These are phyloP conservation scores for Austroboletus rostrupii DNA, from an alignment of 1,284 basidiomycete genomes.

Conservation along the genomic window DNA sequence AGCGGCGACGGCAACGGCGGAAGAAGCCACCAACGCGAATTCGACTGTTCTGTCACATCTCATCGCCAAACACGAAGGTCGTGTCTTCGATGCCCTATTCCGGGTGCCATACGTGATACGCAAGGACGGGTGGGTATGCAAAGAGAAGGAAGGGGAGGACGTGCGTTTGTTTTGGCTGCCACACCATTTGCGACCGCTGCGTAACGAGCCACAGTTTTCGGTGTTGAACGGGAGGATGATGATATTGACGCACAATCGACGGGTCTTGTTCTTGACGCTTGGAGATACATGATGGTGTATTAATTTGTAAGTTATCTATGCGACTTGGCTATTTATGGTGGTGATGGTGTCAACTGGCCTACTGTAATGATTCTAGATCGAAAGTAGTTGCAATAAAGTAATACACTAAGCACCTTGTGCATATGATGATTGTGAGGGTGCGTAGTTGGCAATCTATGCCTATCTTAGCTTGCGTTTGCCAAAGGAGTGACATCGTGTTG, in stretches of 20 bases:
- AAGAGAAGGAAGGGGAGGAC: background rate
- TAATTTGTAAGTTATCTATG: too few species aligned
- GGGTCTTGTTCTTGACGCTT: slow-evolving; percentile 5
- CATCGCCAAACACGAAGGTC: background rate
- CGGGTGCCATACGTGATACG: slow-evolving; percentile 7
- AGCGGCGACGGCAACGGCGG: background rate
- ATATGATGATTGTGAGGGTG: too few species aligned
- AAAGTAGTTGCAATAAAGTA: too few species aligned
- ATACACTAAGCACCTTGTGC: too few species aligned
- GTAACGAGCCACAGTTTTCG: background rate
- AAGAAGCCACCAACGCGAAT: background rate
- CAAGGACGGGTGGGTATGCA: slow-evolving; percentile 12
- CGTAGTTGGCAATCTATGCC: too few species aligned
- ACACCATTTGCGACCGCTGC: slow-evolving; percentile 10
- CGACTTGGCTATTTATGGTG: too few species aligned
- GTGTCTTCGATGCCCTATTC: slow-evolving; percentile 5
- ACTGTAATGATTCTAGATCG: too few species aligned
- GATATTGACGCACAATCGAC: slow-evolving; percentile 10
- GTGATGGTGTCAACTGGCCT: too few species aligned
- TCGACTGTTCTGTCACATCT: slow-evolving; percentile 3
- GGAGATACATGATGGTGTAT: too few species aligned
- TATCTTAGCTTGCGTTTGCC: too few species aligned
- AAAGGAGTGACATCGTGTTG: too few species aligned
- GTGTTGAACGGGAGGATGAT: slow-evolving; percentile 5
- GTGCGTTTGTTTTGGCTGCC: slow-evolving; percentile 12